Conservation (phyloP, 495 filamentous ascomycete genomes). For the Pseudevernia furfuracea region DNA sequence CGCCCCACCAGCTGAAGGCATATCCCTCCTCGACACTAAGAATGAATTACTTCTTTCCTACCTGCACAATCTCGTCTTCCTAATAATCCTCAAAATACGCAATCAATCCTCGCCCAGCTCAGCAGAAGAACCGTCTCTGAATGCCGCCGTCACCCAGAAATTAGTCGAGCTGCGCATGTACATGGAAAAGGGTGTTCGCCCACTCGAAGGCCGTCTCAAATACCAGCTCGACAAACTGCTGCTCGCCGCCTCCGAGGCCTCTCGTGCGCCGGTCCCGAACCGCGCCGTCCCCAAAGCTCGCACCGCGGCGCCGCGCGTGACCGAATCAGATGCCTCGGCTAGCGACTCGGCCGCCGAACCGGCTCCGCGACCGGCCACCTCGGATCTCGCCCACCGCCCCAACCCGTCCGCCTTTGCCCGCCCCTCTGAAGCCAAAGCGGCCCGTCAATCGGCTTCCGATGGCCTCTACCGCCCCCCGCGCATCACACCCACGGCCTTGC, state of each 20-base stretch:
- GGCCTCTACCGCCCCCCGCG: slow-evolving; percentile 75
- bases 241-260: slow-evolving; percentile 72
- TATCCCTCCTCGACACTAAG: slow-evolving; percentile 89
- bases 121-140: slow-evolving; percentile 23
- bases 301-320: slow-evolving; percentile 21
- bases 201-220: slow-evolving; percentile 75
- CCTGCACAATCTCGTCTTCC: slow-evolving; percentile 85
- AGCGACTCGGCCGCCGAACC: slow-evolving; percentile 36
- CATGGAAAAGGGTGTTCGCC: slow-evolving; percentile 81
- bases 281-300: slow-evolving; percentile 23
- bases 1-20: slow-evolving; percentile 68
- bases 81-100: slow-evolving; percentile 75
- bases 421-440: slow-evolving; percentile 23
- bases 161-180: slow-evolving; percentile 79
- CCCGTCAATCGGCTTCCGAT: slow-evolving; percentile 25
- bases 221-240: slow-evolving; percentile 89
- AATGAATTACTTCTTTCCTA: slow-evolving; percentile 94
- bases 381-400: slow-evolving; percentile 61
- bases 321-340: slow-evolving; percentile 27
- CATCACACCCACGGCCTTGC: slow-evolving; percentile 65
- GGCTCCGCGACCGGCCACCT: slow-evolving; percentile 38
- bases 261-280: slow-evolving; percentile 29
- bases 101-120: slow-evolving; percentile 36
- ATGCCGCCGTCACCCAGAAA: slow-evolving; percentile 65
- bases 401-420: slow-evolving; percentile 54